These are phyloP conservation scores for Eutypa lata DNA, from an alignment of 2,329 filamentous ascomycete genomes.

Conservation along the genomic window DNA sequence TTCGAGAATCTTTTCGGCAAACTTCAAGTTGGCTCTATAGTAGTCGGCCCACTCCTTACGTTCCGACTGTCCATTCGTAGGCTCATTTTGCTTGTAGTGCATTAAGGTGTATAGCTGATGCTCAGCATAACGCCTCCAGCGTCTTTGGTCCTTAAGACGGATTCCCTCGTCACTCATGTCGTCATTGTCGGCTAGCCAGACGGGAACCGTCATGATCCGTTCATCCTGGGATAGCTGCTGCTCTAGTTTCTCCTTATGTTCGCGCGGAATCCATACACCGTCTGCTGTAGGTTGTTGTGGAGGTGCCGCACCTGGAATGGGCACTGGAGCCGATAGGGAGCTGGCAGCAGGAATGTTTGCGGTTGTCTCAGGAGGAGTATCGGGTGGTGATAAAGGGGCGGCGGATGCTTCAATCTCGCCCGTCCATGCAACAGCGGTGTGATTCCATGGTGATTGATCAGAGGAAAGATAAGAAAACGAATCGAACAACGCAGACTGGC, in stretches of 20 bases:
- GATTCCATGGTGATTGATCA: conserved; percentile 80
- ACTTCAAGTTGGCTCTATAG: conserved; percentile 86
- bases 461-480: conserved; percentile 86
- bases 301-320: conserved; percentile 60
- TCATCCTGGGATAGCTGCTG: conserved; percentile 68
- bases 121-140: conserved; percentile 90
- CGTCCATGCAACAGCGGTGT: conserved; percentile 92
- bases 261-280: conserved; percentile 66
- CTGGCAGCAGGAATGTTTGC: conserved; percentile 58
- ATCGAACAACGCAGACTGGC: conserved; percentile 89
- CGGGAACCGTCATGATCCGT: conserved; percentile 76
- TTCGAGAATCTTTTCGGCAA: conserved; percentile 84
- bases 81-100: conserved; percentile 94
- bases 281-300: conserved; percentile 60
- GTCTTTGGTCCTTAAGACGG: conserved; percentile 72
- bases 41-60: conserved; percentile 89
- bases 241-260: conserved; percentile 72
- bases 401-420: conserved; percentile 68
- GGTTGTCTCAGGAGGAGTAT: conserved; percentile 47
- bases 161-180: conserved; percentile 67
- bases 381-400: conserved; percentile 43
- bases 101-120: conserved; percentile 89
- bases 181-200: conserved; percentile 81
- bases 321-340: conserved; percentile 75
- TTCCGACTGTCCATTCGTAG: conserved; percentile 78